Evolutionary conservation across 805 yeast species (phyloP), one percentile per base, ranked within the genome.

Genomic region (Metschnikowia gelsemii): DNA sequence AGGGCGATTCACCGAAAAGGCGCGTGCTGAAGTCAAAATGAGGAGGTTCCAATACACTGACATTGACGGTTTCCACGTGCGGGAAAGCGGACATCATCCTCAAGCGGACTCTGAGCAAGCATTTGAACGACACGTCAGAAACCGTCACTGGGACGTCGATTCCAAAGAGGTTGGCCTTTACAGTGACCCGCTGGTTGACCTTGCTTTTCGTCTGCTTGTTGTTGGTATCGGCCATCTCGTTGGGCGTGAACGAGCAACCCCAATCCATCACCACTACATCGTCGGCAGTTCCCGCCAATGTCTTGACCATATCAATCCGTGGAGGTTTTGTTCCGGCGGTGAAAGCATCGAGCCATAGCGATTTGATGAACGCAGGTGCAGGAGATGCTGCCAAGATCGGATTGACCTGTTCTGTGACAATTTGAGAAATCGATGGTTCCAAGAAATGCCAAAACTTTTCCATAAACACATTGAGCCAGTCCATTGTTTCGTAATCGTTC

Each of bases 181-280:
- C 78, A 26, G 84, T 81, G 32, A 85, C 73, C 57, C 79, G 79
- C 58, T 90, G 95, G 63, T 90, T 89, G 31, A 89, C 90, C 52
- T 80, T 81, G 61, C 82, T 87, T 59, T 83, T 87, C 63, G 84
- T 62, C 63, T 93, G 97, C 56, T 91, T 87, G 20, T 82, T 80
- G 41, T 88, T 87, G 53, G 88, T 70, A 62, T 93, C 99, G 30
- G 84, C 84, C 36, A 79, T 64, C 28, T 89, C 85, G 63, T 87
- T 88, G n/a, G 99, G 99, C 20, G 87, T 84, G 69, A 90, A 87
- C 1, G 96, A 86, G 32, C 85, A 77, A 30, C 82, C 84, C 97
- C 97, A 91, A 64, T 93, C 99, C 96, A 93, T 93, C 39, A 95
- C 96, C 8, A 91, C 95, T 38, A 93, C 84, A 58, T 91, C 96